Evolutionary conservation across 2,329 filamentous ascomycete genomes (phyloP).

Genomic region (Colletotrichum sp.): DNA sequence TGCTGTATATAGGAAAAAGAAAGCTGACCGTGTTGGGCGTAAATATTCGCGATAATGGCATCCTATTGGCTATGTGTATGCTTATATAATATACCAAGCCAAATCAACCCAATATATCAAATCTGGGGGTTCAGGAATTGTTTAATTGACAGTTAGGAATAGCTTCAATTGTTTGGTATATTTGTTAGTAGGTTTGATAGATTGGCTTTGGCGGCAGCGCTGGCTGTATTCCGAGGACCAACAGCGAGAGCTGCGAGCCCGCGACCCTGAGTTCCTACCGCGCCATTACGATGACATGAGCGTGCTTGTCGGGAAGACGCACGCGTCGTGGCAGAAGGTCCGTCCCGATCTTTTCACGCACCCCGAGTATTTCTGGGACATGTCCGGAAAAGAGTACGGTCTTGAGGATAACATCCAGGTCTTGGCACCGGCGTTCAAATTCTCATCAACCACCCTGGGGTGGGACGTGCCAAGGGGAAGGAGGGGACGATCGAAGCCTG

Average conservation of each 20-base stretch:
- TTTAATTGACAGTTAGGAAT: too few species aligned
- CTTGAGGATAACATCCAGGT: neutral
- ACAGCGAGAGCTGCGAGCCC: constrained; percentile 11
- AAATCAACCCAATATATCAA: too few species aligned
- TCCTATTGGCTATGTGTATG: too few species aligned
- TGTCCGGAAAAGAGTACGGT: neutral
- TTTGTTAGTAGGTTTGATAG: too few species aligned
- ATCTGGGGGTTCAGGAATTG: too few species aligned
- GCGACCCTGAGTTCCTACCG: neutral
- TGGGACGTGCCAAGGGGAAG: neutral
- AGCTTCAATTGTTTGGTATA: too few species aligned
- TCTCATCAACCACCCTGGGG: neutral
- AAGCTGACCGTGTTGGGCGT: too few species aligned
- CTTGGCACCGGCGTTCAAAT: neutral
- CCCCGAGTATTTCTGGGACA: neutral
- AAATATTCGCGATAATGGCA: too few species aligned
- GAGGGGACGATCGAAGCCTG: neutral
- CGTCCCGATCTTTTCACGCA: neutral
- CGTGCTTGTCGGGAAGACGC: neutral
- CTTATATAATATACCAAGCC: too few species aligned
- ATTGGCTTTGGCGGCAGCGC: too few species aligned
- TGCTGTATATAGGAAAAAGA: too few species aligned
- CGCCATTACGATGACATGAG: neutral
- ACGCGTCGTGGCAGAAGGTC: neutral
- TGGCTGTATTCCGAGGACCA: constrained; percentile 21